Evolutionary conservation across 78 protist species (phyloP).

Genomic region (slime mould (Dictyostelium discoideum)): DNA sequence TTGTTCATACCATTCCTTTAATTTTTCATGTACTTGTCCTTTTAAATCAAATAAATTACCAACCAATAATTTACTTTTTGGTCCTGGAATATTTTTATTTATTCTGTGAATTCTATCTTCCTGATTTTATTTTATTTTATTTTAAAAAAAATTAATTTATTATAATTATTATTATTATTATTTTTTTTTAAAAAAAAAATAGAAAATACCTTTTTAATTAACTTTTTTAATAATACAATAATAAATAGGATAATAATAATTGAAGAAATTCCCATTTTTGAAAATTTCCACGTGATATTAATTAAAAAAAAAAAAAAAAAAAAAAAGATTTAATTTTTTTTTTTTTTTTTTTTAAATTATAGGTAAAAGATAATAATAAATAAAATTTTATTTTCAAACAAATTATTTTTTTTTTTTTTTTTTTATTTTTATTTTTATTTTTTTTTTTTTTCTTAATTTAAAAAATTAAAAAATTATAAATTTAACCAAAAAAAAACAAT

Average conservation of each 20-base stretch:
- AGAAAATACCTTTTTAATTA: not conserved
- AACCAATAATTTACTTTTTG: not conserved
- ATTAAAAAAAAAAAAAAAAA: not conserved
- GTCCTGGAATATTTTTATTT: not conserved
- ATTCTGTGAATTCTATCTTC: not conserved
- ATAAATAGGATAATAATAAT: not conserved
- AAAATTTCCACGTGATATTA: too few relatives aligned
- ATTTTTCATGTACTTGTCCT: not conserved
- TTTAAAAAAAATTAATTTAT: not conserved
- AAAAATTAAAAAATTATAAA: not conserved
- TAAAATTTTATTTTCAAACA: not conserved
- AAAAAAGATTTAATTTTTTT: not conserved
- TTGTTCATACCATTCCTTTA: conserved; percentile 9
- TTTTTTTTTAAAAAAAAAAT: not conserved
- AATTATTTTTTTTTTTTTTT: too few relatives aligned
- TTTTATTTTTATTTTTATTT: not conserved
- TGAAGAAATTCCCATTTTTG: not conserved
- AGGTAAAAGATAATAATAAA: not conserved
- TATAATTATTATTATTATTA: not conserved
- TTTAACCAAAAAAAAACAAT: not conserved
- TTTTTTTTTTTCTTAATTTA: not conserved
- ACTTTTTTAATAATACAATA: not conserved
- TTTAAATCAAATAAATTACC: not conserved
- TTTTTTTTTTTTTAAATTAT: not conserved
- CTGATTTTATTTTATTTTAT: not conserved